phyloP scores from a whole-genome alignment of 1,284 basidiomycete genomes.

The Baeospora myosura region DNA sequence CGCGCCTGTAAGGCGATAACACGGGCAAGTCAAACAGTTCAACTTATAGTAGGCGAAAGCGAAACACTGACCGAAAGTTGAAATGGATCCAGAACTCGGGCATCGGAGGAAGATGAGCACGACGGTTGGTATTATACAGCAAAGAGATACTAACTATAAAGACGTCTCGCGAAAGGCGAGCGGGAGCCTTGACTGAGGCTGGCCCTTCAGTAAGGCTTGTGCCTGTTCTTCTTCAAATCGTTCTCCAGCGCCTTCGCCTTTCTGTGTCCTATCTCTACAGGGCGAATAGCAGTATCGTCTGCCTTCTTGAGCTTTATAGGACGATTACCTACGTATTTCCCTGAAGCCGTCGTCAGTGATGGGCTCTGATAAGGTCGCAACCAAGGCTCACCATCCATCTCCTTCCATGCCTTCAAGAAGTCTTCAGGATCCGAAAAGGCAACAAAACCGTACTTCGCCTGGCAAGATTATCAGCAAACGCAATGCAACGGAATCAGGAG shows the following conservation, averaged over 20 bases:
- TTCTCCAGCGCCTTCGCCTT: constrained; percentile 79
- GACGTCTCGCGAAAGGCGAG: too few species aligned
- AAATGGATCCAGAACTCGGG: too few species aligned
- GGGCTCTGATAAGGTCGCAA: constrained; percentile 8
- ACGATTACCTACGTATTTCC: constrained; percentile 94
- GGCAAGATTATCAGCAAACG: constrained; percentile 6
- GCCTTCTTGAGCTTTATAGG: constrained; percentile 90
- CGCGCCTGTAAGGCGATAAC: too few species aligned
- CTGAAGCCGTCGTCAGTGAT: constrained; percentile 39
- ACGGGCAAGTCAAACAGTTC: too few species aligned
- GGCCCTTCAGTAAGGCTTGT: constrained; percentile 70
- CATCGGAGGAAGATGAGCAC: too few species aligned
- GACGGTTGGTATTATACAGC: too few species aligned
- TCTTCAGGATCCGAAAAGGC: constrained; percentile 98
- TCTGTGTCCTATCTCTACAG: constrained; percentile 88
- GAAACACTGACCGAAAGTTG: too few species aligned
- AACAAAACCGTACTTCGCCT: constrained; percentile 97
- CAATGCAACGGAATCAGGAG: constrained; percentile 5
- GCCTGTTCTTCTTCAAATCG: constrained; percentile 72
- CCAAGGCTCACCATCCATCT: constrained; percentile 84
- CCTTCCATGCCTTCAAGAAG: constrained; percentile 97
- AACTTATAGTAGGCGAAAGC: too few species aligned
- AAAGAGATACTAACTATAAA: too few species aligned
- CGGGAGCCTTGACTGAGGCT: too few species aligned
- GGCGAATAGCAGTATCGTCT: constrained; percentile 73